Conservation (phyloP, 179 eudicot species). For the Amaranthus tricolor region DNA sequence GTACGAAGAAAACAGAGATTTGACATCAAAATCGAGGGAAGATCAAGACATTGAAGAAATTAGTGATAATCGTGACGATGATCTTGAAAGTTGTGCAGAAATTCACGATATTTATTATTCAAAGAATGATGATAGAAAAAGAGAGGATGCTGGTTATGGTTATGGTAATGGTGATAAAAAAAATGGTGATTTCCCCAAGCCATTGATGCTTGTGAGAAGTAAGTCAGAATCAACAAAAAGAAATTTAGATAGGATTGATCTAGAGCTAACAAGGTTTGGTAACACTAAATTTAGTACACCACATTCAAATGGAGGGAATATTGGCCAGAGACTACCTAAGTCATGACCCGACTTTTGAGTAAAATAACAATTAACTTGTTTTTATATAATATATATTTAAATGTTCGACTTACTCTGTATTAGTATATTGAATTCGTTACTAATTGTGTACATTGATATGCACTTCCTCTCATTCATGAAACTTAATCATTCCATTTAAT, state of each 20-base stretch:
- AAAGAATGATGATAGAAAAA: not conserved
- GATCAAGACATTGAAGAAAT: conserved; percentile 10
- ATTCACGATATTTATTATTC: not conserved
- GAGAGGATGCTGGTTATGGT: not conserved
- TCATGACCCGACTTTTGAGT: too few species aligned
- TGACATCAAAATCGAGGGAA: conserved; percentile 22
- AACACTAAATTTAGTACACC: conserved; percentile 4
- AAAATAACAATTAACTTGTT: too few species aligned
- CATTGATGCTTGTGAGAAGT: conserved; percentile 46
- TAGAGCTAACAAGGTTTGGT: conserved; percentile 28
- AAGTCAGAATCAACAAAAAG: conserved; percentile 71
- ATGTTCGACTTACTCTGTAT: too few species aligned
- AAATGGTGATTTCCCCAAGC: not conserved
- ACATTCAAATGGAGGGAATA: conserved; percentile 1
- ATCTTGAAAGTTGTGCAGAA: conserved; percentile 18
- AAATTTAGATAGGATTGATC: conserved; percentile 34
- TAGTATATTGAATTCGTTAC: too few species aligned
- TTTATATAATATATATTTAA: too few species aligned
- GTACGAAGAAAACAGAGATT: conserved; percentile 16
- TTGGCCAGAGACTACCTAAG: too few species aligned
- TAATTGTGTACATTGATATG: too few species aligned
- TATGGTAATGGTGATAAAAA: not conserved
- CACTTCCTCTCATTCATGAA: too few species aligned
- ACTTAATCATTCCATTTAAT: too few species aligned
- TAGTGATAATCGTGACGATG: not conserved